Conservation (phyloP, 208 protist genomes). For the Trypanosoma cruzi region DNA sequence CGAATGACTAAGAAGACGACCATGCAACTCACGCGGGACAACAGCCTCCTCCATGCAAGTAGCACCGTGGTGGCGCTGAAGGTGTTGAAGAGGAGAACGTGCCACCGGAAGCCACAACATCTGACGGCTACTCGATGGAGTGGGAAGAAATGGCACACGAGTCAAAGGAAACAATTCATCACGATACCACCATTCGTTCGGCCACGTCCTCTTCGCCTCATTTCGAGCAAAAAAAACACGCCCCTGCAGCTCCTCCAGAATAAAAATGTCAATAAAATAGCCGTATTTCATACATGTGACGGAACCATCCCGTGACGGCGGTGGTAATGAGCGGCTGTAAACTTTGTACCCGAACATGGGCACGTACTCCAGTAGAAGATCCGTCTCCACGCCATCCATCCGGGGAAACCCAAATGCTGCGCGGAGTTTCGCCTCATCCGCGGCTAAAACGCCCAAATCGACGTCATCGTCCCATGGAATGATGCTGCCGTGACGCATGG, state of each 20-base stretch:
- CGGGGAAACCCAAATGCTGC: constrained; percentile 17
- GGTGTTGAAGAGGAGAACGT: constrained; percentile 8
- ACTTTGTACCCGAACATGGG: constrained; percentile 46
- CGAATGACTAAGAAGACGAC: constrained; percentile 19
- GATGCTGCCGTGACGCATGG: constrained; percentile 32
- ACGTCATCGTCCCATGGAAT: constrained; percentile 52
- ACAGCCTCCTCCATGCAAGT: constrained; percentile 30
- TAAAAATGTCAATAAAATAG: constrained; percentile 38
- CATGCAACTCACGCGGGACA: constrained; percentile 27
- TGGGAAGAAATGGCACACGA: constrained; percentile 7
- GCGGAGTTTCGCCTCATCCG: constrained; percentile 25
- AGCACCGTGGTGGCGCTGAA: constrained; percentile 15
- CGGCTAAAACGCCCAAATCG: constrained; percentile 26
- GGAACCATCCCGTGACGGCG: not conserved
- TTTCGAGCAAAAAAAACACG: constrained; percentile 16
- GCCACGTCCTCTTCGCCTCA: constrained; percentile 19
- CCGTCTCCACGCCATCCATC: not conserved
- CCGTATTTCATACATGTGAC: constrained; percentile 24
- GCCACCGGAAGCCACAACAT: constrained; percentile 18
- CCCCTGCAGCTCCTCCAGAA: constrained; percentile 10
- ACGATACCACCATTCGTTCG: constrained; percentile 28
- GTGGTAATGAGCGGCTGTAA: constrained; percentile 24
- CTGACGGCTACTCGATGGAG: not conserved
- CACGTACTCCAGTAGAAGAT: constrained; percentile 35
- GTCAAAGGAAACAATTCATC: constrained; percentile 27